Percentiles rank a stretch among this genome's conserved stretches.
Conservation (phyloP, 176 grass and related monocot species). For the Alopecurus myosuroides region DNA sequence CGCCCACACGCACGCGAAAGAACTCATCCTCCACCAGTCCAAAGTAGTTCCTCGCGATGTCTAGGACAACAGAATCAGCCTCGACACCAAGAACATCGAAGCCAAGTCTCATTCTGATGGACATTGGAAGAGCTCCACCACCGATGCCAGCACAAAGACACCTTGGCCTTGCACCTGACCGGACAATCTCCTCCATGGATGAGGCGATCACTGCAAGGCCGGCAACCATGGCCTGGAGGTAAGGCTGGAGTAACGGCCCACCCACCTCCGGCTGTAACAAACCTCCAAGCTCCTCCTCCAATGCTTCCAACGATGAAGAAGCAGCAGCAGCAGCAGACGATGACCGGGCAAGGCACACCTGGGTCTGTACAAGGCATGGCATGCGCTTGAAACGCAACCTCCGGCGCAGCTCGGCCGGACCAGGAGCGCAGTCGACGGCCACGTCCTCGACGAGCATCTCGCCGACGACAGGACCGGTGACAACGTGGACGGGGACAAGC, state of each 20-base stretch:
- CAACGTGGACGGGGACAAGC: conserved; percentile 28
- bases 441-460: conserved; percentile 95
- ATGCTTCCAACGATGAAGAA: conserved; percentile 14
- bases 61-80: conserved; percentile 49
- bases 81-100: conserved; percentile 68
- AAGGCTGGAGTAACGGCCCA: conserved; percentile 56
- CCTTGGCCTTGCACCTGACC: conserved; percentile 32
- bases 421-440: conserved; percentile 13
- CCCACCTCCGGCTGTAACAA: conserved; percentile 30
- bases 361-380: conserved; percentile 86
- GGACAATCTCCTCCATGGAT: conserved; percentile 23
- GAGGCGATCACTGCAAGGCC: conserved; percentile 44
- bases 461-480: conserved; percentile 48
- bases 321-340: background rate
- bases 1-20: conserved; percentile 38
- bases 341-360: conserved; percentile 41
- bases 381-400: conserved; percentile 84
- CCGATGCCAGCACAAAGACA: conserved; percentile 76
- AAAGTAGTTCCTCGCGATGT: conserved; percentile 69
- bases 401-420: conserved; percentile 24
- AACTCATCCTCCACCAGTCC: conserved; percentile 72
- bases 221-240: conserved; percentile 68
- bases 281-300: conserved; percentile 20
- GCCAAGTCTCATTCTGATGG: conserved; percentile 43
- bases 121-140: conserved; percentile 75